Percentiles rank a stretch among this genome's conserved stretches.
Conservation (phyloP, 805 yeast species). For the Komagataella kurtzmanii region DNA sequence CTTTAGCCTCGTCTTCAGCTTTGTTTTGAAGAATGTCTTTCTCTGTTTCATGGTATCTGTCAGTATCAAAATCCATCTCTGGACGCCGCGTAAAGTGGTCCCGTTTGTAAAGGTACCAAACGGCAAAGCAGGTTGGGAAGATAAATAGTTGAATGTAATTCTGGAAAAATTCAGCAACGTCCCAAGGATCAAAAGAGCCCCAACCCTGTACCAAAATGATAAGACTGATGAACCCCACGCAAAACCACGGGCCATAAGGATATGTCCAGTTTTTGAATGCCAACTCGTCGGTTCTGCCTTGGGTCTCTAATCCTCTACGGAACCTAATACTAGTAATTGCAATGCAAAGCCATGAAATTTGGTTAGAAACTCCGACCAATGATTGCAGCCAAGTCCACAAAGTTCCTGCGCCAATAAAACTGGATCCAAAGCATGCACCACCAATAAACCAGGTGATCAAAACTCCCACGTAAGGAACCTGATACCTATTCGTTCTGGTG, state of each 20-base stretch:
- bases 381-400: conserved; percentile 40
- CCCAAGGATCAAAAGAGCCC: conserved; percentile 36
- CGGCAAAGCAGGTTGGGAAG: conserved; percentile 42
- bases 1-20: conserved; percentile 23
- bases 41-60: conserved; percentile 32
- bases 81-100: conserved; percentile 25
- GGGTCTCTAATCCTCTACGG: conserved; percentile 41
- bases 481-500: conserved; percentile 25
- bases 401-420: conserved; percentile 39
- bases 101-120: conserved; percentile 44
- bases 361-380: conserved; percentile 39
- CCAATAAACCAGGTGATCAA: conserved; percentile 37
- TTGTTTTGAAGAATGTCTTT: conserved; percentile 31
- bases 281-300: conserved; percentile 27
- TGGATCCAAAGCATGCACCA: conserved; percentile 47
- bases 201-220: conserved; percentile 26
- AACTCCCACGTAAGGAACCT: conserved; percentile 36
- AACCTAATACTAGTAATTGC: conserved; percentile 44
- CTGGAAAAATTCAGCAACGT: conserved; percentile 35
- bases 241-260: conserved; percentile 36
- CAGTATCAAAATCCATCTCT: conserved; percentile 27
- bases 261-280: conserved; percentile 35
- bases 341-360: conserved; percentile 46
- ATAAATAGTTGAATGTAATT: conserved; percentile 40
- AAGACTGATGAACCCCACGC: conserved; percentile 18